Base-by-base conservation (phyloP, 306 rosid species). In the Hippophae gyantsensis region DNA sequence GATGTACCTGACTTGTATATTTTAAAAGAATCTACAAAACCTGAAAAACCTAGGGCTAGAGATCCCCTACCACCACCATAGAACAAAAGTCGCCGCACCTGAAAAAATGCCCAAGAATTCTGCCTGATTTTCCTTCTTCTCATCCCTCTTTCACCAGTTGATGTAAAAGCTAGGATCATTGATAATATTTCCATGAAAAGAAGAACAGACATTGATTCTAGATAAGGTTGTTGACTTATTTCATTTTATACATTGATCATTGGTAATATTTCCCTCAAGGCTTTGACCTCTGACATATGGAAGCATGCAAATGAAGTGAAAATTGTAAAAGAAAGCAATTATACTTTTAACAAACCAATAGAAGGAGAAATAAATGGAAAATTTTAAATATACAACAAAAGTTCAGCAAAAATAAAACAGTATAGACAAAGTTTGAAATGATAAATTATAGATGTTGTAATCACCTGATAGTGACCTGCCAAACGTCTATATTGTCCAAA, bases 401-500 rank as follows among this genome's bases (percentile, higher is more conserved):
- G 53, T 13, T 12, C 53, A 14, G 14, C 1, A 49, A 49, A 9
- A 47, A 47, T 32, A 43, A 14, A 48, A 57, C 5, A 57, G 6
- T 41, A 57, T 25, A 12, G 13, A 27, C 12, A 7, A 41, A 13
- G 57, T 42, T 50, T 23, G 10, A 52, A 7, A n/a, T 11, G 40
- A 43, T 13, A n/a, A 9, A 45, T 46, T 48, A 40, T 8, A 54
- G 60, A 42, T 50, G 41, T 26, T 60, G 38, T 8, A 71, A 60
- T 54, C 69, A 92, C 98, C 98, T 92, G 95, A 83, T 83, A 85
- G 73, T 83, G 92, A 69, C 98, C 96, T 59, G 86, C 95, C 58
- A 92, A 79, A 47, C 95, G 98, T 74, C 96, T 81, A 75, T 92
- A 92, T 73, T 92, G 98, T 78, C 98, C 98, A 58, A 92, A 92